Evolutionary conservation across 345 rosid genomes (phyloP).

Genomic region (Bretschneidera sinensis): DNA sequence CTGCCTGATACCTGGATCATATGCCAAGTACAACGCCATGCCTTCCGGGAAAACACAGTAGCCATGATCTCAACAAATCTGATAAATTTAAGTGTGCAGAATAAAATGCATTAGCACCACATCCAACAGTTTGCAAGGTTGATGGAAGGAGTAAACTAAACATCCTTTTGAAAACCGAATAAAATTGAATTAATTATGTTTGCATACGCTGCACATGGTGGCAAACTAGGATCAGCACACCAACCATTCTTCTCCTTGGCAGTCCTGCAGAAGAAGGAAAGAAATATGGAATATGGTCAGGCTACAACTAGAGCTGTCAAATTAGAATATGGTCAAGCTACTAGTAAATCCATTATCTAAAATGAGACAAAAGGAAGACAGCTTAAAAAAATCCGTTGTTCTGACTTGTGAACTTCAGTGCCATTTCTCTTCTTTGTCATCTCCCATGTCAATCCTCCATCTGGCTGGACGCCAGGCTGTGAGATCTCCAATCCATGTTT

Average conservation of each 20-base stretch:
- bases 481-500: slow-evolving; percentile 91
- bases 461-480: slow-evolving; percentile 90
- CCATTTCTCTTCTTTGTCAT: slow-evolving; percentile 85
- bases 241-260: slow-evolving; percentile 80
- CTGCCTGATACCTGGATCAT: slow-evolving; percentile 69
- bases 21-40: slow-evolving; percentile 97
- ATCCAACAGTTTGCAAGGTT: neutral
- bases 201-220: slow-evolving; percentile 97
- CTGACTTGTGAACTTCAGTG: slow-evolving; percentile 89
- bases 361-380: neutral
- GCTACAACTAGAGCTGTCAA: too few species aligned
- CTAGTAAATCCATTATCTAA: neutral
- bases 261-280: slow-evolving; percentile 37
- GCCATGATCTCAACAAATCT: slow-evolving; percentile 99
- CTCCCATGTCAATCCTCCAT: slow-evolving; percentile 77
- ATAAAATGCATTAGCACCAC: neutral
- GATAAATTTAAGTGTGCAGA: slow-evolving; percentile 11
- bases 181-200: neutral
- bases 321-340: slow-evolving; percentile 10
- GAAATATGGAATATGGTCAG: slow-evolving; percentile 9
- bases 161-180: neutral
- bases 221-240: slow-evolving; percentile 72
- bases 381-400: slow-evolving; percentile 4
- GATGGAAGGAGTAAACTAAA: slow-evolving; percentile 4
- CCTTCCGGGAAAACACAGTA: slow-evolving; percentile 82